These are phyloP conservation scores for Cocos nucifera DNA, from an alignment of 176 grass and related monocot species.

Conservation along the genomic window DNA sequence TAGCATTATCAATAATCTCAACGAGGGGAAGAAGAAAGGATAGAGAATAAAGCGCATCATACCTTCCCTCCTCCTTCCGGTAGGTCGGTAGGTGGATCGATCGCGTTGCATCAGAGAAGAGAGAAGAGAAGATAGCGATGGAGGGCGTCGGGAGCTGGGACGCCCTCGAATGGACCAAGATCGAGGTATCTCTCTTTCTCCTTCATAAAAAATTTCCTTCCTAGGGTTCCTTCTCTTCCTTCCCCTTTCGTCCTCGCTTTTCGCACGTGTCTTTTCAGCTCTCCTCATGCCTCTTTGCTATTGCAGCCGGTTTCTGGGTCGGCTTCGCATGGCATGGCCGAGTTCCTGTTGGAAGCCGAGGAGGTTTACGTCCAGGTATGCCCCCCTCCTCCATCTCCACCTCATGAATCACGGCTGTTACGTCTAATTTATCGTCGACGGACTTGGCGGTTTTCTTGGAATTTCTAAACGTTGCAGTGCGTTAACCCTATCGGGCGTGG, in stretches of 20 bases:
- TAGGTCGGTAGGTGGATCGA: too few relatives aligned
- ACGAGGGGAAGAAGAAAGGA: too few relatives aligned
- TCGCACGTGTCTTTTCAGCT: neutral
- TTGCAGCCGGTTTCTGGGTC: slow-evolving; percentile 21
- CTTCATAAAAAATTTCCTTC: too few relatives aligned
- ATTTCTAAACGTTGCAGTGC: too few relatives aligned
- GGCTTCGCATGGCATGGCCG: slow-evolving; percentile 33
- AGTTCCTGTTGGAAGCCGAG: slow-evolving; percentile 46
- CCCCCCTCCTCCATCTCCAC: neutral
- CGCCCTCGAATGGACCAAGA: slow-evolving; percentile 48
- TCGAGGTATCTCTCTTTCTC: slow-evolving; percentile 23
- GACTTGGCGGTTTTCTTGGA: neutral
- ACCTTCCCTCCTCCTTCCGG: too few relatives aligned
- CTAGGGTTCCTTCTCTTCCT: too few relatives aligned
- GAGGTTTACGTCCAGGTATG: slow-evolving; percentile 38
- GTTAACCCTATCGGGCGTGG: too few relatives aligned
- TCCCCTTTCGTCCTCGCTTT: too few relatives aligned
- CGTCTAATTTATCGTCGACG: neutral
- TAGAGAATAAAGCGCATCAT: too few relatives aligned
- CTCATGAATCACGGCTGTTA: neutral
- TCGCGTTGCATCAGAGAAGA: too few relatives aligned
- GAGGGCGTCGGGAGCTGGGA: slow-evolving; percentile 48
- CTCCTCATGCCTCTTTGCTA: neutral
- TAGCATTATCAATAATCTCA: too few relatives aligned
- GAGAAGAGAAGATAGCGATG: slow-evolving; percentile 6